Evolutionary conservation across 805 yeast genomes (phyloP).

Genomic region (Nakazawaea ernobii): DNA sequence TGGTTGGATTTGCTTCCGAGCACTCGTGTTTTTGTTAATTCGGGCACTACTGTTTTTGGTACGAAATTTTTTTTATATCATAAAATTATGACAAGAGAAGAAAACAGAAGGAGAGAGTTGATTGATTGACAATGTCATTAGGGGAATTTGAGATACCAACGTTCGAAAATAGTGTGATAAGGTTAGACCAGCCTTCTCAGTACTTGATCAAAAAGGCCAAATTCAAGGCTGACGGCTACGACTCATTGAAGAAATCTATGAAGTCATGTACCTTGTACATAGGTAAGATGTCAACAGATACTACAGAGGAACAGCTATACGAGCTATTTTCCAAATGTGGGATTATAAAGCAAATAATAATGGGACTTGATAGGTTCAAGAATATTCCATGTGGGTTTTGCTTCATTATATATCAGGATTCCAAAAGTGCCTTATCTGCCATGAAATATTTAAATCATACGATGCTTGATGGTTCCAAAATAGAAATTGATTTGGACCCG

Average conservation of each 20-base stretch:
- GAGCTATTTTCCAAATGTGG: constrained; percentile 86
- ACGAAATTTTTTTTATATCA: too few relatives aligned
- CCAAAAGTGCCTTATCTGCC: constrained; percentile 72
- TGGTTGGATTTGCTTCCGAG: too few relatives aligned
- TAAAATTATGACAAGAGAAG: neutral
- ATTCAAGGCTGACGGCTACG: constrained; percentile 43
- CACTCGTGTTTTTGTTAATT: too few relatives aligned
- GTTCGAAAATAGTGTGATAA: constrained; percentile 57
- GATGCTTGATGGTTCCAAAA: constrained; percentile 72
- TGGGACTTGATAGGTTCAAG: constrained; percentile 91
- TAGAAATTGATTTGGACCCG: constrained; percentile 90
- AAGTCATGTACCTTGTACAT: constrained; percentile 78
- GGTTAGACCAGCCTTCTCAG: constrained; percentile 68
- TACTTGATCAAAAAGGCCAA: constrained; percentile 66
- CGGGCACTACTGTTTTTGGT: too few relatives aligned
- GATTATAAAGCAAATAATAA: constrained; percentile 68
- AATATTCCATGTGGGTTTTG: constrained; percentile 97
- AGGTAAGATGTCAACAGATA: constrained; percentile 83
- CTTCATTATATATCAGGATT: constrained; percentile 71
- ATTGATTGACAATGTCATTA: constrained; percentile 25
- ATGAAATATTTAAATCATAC: constrained; percentile 79
- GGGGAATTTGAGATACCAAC: constrained; percentile 48
- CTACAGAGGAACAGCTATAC: constrained; percentile 91
- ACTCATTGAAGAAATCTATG: constrained; percentile 61
- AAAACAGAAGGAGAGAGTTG: neutral